These are phyloP conservation scores for Diutina sp. DNA, from an alignment of 1,139 yeast species.

Conservation along the genomic window DNA sequence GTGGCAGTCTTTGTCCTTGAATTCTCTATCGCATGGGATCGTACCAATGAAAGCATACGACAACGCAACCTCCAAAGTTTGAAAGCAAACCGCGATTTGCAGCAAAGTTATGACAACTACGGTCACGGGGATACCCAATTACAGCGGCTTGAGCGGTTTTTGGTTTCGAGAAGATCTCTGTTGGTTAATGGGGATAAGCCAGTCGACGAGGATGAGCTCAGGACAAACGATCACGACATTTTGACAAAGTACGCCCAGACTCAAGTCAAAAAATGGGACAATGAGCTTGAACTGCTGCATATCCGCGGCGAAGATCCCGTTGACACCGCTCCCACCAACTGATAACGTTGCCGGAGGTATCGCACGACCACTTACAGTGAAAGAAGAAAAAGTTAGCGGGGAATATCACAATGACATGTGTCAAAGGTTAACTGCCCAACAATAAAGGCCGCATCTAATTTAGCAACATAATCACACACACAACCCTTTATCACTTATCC, in stretches of 20 bases:
- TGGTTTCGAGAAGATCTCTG: conserved; percentile 42
- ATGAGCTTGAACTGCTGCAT: not conserved
- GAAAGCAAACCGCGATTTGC: conserved; percentile 32
- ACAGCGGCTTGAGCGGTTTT: conserved; percentile 42
- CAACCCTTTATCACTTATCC: not conserved
- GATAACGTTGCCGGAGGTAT: not conserved
- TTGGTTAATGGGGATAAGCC: conserved; percentile 10
- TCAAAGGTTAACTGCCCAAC: not conserved
- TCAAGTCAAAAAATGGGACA: conserved; percentile 9
- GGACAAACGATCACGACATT: conserved; percentile 14
- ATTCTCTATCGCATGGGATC: conserved; percentile 28
- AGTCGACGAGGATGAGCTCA: conserved; percentile 10
- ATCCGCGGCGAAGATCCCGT: not conserved
- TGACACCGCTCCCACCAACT: not conserved
- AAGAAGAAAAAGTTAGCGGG: not conserved
- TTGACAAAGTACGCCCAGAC: conserved; percentile 21
- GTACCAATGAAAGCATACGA: conserved; percentile 17
- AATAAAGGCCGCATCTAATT: not conserved
- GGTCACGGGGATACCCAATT: conserved; percentile 38
- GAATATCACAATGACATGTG: not conserved
- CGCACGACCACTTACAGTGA: not conserved
- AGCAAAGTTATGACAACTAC: conserved; percentile 36
- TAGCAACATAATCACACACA: not conserved
- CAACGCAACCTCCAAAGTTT: conserved; percentile 26
- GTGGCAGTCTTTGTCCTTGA: conserved; percentile 30